phyloP scores from a whole-genome alignment of 805 yeast species.

The Barnettozyma botsteinii region DNA sequence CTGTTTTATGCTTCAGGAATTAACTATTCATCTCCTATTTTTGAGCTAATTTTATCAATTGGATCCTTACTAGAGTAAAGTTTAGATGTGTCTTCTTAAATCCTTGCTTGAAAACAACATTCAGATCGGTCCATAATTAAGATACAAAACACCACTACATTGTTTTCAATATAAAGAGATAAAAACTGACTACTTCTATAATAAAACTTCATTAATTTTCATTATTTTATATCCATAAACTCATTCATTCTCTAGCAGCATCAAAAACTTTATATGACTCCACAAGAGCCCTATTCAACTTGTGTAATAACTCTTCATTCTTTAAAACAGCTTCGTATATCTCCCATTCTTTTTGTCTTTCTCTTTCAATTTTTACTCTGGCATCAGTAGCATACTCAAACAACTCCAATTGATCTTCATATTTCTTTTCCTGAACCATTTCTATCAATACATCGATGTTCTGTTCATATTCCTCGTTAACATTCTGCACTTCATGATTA shows the following conservation, averaged over 20 bases:
- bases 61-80: no score
- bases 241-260: not conserved
- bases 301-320: slow-evolving; percentile 10
- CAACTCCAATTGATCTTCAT: slow-evolving; percentile 1
- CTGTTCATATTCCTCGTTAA: slow-evolving; percentile 15
- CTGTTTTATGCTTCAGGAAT: no score
- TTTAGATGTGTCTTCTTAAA: no score
- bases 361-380: slow-evolving; percentile 3
- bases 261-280: slow-evolving; percentile 10
- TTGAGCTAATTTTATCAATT: no score
- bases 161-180: no score
- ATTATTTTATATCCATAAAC: no score
- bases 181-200: no score
- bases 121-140: no score
- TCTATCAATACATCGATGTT: slow-evolving; percentile 9
- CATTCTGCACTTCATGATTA: slow-evolving; percentile 5
- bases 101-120: no score
- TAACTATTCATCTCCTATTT: no score
- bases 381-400: slow-evolving; percentile 4
- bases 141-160: no score
- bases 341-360: slow-evolving; percentile 11
- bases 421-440: slow-evolving; percentile 7
- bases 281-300: slow-evolving; percentile 9
- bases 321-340: slow-evolving; percentile 10
- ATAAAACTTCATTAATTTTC: no score